Conservation (phyloP, 305 asterid genomes). For the Solanum hybrid region DNA sequence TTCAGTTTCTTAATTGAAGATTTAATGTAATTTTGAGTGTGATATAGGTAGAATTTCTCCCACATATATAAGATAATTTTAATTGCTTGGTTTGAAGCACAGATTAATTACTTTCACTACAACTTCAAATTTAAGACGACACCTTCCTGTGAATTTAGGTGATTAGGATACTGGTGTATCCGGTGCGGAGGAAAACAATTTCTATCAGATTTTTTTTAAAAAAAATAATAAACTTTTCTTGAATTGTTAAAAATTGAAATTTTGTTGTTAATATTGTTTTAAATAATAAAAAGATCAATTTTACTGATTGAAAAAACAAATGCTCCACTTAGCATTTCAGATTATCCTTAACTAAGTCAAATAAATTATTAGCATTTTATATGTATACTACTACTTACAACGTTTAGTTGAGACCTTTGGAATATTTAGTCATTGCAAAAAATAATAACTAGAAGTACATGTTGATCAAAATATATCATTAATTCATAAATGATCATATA, state of each 20-base stretch:
- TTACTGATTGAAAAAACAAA: no score
- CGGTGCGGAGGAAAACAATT: not conserved
- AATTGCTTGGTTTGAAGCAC: not conserved
- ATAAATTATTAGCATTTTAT: no score
- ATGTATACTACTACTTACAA: no score
- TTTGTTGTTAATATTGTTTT: not conserved
- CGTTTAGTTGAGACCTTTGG: no score
- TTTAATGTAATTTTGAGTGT: not conserved
- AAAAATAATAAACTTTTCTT: no score
- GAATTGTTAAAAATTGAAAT: no score
- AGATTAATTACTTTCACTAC: not conserved
- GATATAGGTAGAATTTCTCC: not conserved
- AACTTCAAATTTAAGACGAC: not conserved
- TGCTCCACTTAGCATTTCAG: no score
- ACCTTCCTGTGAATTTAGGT: not conserved
- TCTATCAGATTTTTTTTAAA: no score
- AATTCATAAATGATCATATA: not conserved
- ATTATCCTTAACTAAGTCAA: not conserved
- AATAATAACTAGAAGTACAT: not conserved
- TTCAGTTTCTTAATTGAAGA: not conserved
- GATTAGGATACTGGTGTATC: no score
- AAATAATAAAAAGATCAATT: no score
- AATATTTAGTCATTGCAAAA: no score
- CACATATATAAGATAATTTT: not conserved
- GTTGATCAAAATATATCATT: not conserved